phyloP scores from a whole-genome alignment of 2,329 filamentous ascomycete genomes.

The Fusarium circinatum region DNA sequence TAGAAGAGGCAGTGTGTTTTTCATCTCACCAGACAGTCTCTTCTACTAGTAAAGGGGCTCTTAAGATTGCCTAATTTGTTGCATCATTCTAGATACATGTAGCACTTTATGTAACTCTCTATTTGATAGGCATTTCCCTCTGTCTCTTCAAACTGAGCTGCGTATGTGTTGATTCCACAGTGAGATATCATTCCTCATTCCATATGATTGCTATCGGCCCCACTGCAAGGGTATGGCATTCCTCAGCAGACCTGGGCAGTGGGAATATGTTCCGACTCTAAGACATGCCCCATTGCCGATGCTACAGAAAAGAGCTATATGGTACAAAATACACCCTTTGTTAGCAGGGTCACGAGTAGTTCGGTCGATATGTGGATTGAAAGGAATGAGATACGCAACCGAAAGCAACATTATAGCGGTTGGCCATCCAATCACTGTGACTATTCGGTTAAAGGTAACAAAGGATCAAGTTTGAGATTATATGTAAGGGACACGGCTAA shows the following conservation, averaged over 20 bases:
- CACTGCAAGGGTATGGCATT: neutral
- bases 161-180: neutral
- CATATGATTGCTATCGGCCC: neutral
- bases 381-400: neutral
- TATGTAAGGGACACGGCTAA: too few relatives aligned
- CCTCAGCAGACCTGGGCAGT: neutral
- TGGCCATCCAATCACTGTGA: fast-evolving
- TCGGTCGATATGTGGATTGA: fast-evolving
- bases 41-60: too few relatives aligned
- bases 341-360: fast-evolving
- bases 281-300: neutral
- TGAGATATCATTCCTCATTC: neutral
- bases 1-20: neutral
- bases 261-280: neutral
- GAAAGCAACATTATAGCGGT: neutral
- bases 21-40: neutral
- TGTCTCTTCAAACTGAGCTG: fast-evolving
- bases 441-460: fast-evolving
- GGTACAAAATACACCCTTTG: too few relatives aligned
- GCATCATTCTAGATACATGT: too few relatives aligned
- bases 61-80: neutral
- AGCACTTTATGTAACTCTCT: neutral
- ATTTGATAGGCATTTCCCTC: neutral
- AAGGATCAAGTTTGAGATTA: neutral
- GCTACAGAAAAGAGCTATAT: too few relatives aligned